These are phyloP conservation scores for Prunus padus DNA, from an alignment of 306 rosid species.

Conservation along the genomic window DNA sequence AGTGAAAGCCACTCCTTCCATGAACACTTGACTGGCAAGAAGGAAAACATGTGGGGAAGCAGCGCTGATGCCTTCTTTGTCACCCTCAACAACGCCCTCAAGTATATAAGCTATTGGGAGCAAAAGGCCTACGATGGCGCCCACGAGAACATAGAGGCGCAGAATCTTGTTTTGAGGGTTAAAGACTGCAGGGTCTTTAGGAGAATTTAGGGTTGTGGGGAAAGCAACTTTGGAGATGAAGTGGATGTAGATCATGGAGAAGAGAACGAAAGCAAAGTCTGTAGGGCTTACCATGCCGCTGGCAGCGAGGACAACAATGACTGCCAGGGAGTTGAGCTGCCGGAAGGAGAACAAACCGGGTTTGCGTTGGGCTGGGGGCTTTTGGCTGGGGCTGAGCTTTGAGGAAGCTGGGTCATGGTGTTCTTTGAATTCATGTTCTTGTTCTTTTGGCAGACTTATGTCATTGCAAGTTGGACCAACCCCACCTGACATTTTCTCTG, in stretches of 20 bases:
- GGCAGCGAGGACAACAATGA: conserved; percentile 58
- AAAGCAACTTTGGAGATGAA: conserved; percentile 68
- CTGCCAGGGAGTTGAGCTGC: conserved; percentile 63
- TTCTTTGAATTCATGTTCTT: conserved; percentile 50
- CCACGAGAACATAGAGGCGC: conserved; percentile 45
- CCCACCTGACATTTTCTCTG: conserved; percentile 67
- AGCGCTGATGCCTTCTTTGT: conserved; percentile 74
- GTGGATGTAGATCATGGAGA: conserved; percentile 55
- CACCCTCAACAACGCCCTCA: conserved; percentile 68
- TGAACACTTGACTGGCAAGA: conserved; percentile 76
- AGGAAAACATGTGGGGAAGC: conserved; percentile 89
- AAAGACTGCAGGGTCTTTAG: conserved; percentile 43
- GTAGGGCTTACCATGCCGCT: conserved; percentile 71
- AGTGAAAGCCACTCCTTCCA: conserved; percentile 72
- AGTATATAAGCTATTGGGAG: conserved; percentile 71
- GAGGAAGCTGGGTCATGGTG: conserved; percentile 27
- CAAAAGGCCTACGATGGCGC: conserved; percentile 62
- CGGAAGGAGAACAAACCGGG: conserved; percentile 47
- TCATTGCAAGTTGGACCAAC: conserved; percentile 67
- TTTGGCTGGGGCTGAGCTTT: conserved; percentile 14
- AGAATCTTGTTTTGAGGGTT: conserved; percentile 50
- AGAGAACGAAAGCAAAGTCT: conserved; percentile 63
- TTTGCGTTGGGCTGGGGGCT: conserved; percentile 7
- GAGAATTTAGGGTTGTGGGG: conserved; percentile 36
- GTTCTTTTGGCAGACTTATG: conserved; percentile 54